Evolutionary conservation across 2,329 filamentous ascomycete species (phyloP).

Genomic region (Cladosporium halotolerans): DNA sequence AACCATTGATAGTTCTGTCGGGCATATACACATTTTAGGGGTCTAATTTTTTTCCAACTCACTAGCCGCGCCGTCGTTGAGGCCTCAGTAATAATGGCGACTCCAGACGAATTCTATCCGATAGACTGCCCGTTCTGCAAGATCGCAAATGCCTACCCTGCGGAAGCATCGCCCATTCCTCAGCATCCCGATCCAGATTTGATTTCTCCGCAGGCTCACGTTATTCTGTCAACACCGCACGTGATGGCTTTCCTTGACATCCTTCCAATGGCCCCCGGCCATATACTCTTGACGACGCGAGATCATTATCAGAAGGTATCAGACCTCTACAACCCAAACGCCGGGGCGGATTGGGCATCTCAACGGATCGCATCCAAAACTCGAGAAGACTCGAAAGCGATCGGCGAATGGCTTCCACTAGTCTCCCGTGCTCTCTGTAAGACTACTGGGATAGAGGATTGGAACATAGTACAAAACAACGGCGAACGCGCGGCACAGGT

Average conservation of each 20-base stretch:
- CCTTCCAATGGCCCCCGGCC: slow-evolving; percentile 75
- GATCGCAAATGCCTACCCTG: slow-evolving; percentile 48
- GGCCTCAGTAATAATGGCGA: slow-evolving; percentile 2
- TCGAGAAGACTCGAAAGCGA: slow-evolving; percentile 20
- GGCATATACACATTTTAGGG: too few species aligned
- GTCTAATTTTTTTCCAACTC: neutral
- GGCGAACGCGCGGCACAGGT: slow-evolving; percentile 83
- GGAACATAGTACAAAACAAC: slow-evolving; percentile 97
- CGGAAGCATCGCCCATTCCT: slow-evolving; percentile 21
- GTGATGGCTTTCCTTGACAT: slow-evolving; percentile 91
- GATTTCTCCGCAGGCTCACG: slow-evolving; percentile 36
- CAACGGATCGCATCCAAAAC: slow-evolving; percentile 15
- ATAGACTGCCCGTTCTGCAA: slow-evolving; percentile 52
- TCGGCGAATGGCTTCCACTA: slow-evolving; percentile 57
- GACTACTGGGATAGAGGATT: slow-evolving; percentile 69
- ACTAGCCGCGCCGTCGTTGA: neutral
- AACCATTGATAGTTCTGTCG: too few species aligned
- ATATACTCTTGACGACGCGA: slow-evolving; percentile 76
- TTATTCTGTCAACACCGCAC: slow-evolving; percentile 71
- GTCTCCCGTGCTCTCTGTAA: slow-evolving; percentile 64
- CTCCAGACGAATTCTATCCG: slow-evolving; percentile 34
- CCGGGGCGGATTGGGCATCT: slow-evolving; percentile 15
- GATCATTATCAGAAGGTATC: slow-evolving; percentile 71
- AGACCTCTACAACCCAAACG: slow-evolving; percentile 46
- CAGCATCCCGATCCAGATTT: slow-evolving; percentile 30